phyloP scores from a whole-genome alignment of 106 monocot species.

The Dendrobium chrysotoxum region DNA sequence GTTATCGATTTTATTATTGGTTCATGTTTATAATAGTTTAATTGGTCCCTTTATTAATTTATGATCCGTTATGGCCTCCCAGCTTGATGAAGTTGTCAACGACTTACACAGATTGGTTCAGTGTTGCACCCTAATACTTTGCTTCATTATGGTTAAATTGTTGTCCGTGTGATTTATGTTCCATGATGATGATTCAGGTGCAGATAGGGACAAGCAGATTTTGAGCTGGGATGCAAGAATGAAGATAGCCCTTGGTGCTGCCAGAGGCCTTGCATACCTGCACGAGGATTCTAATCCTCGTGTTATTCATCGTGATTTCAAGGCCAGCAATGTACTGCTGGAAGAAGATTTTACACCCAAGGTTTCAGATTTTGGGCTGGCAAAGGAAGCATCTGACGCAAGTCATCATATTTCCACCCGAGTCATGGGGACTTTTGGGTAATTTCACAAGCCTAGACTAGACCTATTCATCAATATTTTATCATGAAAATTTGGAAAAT shows the following conservation, averaged over 20 bases:
- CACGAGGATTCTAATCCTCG: constrained; percentile 97
- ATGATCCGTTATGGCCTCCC: too few species aligned
- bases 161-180: not conserved
- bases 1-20: not conserved
- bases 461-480: not conserved
- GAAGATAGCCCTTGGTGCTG: constrained; percentile 94
- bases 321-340: constrained; percentile 86
- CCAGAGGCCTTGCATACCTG: constrained; percentile 89
- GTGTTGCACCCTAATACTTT: not conserved
- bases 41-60: too few species aligned
- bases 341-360: constrained; percentile 93
- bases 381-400: constrained; percentile 90
- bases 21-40: not conserved
- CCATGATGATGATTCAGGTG: constrained; percentile 42
- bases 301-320: constrained; percentile 96
- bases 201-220: constrained; percentile 40
- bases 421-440: constrained; percentile 99
- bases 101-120: too few species aligned
- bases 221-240: constrained; percentile 85
- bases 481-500: not conserved
- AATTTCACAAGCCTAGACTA: constrained; percentile 13
- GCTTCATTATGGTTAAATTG: not conserved
- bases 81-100: too few species aligned
- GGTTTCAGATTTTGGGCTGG: constrained; percentile 95
- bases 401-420: constrained; percentile 76